Percentiles rank a stretch among this genome's conserved stretches.
phyloP scores from a whole-genome alignment of 805 yeast species.

The Candida dendrica region DNA sequence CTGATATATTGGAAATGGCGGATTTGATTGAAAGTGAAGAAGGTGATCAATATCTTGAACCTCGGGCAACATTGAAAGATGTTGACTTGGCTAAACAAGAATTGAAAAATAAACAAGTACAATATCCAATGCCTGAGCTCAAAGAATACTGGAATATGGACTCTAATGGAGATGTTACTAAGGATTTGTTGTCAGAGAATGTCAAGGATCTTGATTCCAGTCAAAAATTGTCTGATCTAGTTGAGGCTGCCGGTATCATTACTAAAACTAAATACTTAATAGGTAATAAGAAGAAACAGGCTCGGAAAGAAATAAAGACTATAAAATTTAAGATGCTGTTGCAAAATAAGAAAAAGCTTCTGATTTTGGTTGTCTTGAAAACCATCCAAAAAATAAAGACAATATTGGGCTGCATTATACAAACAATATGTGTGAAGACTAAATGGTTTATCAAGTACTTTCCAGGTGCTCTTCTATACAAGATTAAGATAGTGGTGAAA shows the following conservation, averaged over 20 bases:
- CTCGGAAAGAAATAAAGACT: not conserved
- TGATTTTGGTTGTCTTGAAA: not conserved
- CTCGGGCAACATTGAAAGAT: too few relatives aligned
- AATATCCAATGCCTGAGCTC: not conserved
- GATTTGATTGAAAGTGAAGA: not conserved
- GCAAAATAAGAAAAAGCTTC: not conserved
- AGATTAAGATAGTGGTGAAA: not conserved
- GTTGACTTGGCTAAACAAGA: too few relatives aligned
- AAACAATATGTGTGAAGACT: not conserved
- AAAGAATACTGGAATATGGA: not conserved
- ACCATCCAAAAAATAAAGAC: conserved; percentile 1
- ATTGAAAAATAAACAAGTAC: not conserved
- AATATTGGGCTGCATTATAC: not conserved
- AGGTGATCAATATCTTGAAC: not conserved
- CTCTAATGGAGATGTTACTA: not conserved
- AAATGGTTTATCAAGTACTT: conserved; percentile 1
- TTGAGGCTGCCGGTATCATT: conserved; percentile 1
- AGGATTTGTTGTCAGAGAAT: not conserved
- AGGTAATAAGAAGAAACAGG: not conserved
- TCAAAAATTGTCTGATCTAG: conserved; percentile 1
- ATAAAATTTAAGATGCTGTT: conserved; percentile 1
- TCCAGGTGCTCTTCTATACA: not conserved
- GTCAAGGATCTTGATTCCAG: not conserved
- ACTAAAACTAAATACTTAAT: not conserved
- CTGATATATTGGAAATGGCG: conserved; percentile 1